Evolutionary conservation across 1,284 basidiomycete species (phyloP), one percentile per base, ranked within the genome.

Genomic region (Pholiota adiposa): DNA sequence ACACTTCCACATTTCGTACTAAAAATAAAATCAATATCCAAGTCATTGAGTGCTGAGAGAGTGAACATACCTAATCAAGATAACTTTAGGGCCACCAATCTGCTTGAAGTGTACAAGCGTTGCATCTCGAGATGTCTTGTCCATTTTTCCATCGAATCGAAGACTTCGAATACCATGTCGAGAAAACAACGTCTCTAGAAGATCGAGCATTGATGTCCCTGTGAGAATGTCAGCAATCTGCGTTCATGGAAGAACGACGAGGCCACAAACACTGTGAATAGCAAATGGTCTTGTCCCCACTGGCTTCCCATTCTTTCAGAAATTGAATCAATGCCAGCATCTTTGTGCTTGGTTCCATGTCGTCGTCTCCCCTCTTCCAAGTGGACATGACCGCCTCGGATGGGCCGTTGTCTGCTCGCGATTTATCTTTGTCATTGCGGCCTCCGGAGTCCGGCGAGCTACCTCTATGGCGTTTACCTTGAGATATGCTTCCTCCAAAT

Each of bases 191-290:
- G 74, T 82, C 64, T 88, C 86, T 46, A 89, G 73, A 14, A 89
- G 73, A 68, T 88, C 84, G 27, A 90, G 78, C 84, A 89, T 88
- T 0, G 85, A 86, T 0, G 88, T 90, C 88, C 88, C 87, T 89
- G 19, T n/a, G 16, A 25, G 14, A 62, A 23, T 58, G 51, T n/a
- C 40, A 50, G 46, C n/a, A 9, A 31, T 31, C 8, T 29, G 16
- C 6, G 14, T 16, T 18, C 40, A 27, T 5, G 21, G 18, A 23
- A n/a, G n/a, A n/a, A 46, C 14, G 21, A 16, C 36, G 36, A 7
- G 36, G 36, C 36, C 44, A 70, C 83, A 55, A 60, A 88, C 87
- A 90, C 70, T 90, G 88, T 7, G 87, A 89, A 71, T 86, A 90
- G 38, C 81, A 78, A 41, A 89, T 89, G 2, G 83, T 84, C 77